These are phyloP conservation scores for Ceratocystis smalleyi DNA, from an alignment of 2,329 filamentous ascomycete species.

Conservation along the genomic window DNA sequence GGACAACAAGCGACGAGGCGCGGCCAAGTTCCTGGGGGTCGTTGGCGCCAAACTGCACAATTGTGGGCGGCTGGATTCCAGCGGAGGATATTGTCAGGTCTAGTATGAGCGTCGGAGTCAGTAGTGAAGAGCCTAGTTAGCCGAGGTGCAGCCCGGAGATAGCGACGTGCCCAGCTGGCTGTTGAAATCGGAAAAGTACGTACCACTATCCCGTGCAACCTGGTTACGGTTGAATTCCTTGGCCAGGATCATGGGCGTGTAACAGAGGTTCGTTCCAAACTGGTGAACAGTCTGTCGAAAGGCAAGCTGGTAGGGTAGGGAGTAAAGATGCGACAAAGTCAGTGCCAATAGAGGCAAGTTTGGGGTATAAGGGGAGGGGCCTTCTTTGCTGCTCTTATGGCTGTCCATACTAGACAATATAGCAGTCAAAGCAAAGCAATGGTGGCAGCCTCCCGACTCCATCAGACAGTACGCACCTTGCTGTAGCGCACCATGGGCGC, in stretches of 20 bases:
- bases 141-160: background rate
- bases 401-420: background rate
- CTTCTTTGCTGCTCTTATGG: background rate
- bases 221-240: slow-evolving; percentile 51
- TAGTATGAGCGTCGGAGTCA: slow-evolving; percentile 18
- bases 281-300: slow-evolving; percentile 51
- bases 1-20: slow-evolving; percentile 45
- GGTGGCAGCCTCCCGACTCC: background rate
- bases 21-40: slow-evolving; percentile 45
- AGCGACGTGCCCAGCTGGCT: background rate
- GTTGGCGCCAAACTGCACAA: slow-evolving; percentile 53
- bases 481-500: slow-evolving; percentile 56
- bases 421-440: background rate
- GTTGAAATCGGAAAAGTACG: slow-evolving; percentile 15
- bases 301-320: slow-evolving; percentile 36
- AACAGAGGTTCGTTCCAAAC: slow-evolving; percentile 51
- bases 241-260: slow-evolving; percentile 57
- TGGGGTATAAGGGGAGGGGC: background rate
- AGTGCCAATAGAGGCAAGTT: background rate
- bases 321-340: background rate
- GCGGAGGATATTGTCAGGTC: slow-evolving; percentile 47
- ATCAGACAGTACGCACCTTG: slow-evolving; percentile 28
- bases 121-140: background rate
- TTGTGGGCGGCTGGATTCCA: slow-evolving; percentile 39
- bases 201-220: slow-evolving; percentile 45